Percentiles rank a stretch among this genome's conserved stretches.
phyloP scores from a whole-genome alignment of 192 early-diverging fungal species.

The Coemansia sp. region DNA sequence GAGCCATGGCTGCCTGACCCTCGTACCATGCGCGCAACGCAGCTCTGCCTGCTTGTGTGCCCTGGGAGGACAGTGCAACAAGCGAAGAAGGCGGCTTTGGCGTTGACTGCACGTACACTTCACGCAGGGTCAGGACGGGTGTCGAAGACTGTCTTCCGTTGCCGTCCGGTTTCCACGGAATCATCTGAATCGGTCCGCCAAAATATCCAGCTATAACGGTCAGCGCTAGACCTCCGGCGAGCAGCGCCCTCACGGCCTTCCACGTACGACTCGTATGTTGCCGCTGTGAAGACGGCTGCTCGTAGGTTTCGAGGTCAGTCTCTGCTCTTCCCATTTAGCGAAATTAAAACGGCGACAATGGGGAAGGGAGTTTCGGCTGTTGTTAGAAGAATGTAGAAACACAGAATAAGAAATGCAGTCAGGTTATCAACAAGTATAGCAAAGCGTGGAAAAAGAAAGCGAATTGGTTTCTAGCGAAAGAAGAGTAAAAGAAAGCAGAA shows the following conservation, averaged over 20 bases:
- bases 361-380: neutral
- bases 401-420: neutral
- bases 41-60: constrained; percentile 31
- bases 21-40: constrained; percentile 49
- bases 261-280: constrained; percentile 1
- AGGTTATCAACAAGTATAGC: neutral
- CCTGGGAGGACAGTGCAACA: constrained; percentile 38
- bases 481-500: constrained; percentile 1
- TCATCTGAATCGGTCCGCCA: constrained; percentile 34
- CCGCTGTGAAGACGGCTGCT: neutral
- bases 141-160: neutral
- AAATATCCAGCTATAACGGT: constrained; percentile 12
- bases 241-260: constrained; percentile 3
- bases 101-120: constrained; percentile 47
- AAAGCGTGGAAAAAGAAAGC: neutral
- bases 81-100: constrained; percentile 40
- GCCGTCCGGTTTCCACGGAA: constrained; percentile 24
- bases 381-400: neutral
- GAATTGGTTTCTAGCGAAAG: neutral
- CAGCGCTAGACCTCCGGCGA: neutral
- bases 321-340: constrained; percentile 8
- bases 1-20: constrained; percentile 40
- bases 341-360: neutral
- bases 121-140: constrained; percentile 36
- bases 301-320: neutral